Base-by-base conservation (phyloP, 2,329 filamentous ascomycete species). In the Dactylonectria estremocensis region DNA sequence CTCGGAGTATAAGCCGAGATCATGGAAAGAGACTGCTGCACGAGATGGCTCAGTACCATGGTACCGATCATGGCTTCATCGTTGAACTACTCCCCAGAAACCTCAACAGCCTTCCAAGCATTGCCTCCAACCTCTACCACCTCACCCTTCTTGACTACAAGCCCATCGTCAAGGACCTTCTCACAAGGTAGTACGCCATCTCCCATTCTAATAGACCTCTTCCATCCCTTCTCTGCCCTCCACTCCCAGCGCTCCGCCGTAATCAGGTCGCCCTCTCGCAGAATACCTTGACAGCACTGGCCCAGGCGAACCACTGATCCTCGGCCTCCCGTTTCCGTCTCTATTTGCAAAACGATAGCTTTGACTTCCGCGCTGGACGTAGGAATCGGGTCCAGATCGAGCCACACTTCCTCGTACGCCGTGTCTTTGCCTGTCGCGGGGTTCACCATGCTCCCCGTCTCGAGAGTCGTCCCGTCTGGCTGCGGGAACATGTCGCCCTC, bases 401-500 rank as follows among this genome's bases (percentile, higher is more conserved):
- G 77, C 91, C 91, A 93, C 2, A 92, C 76, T 78, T 94, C 92
- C 76, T 93, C 91, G 71, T 95, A 94, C 1, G 80, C 79, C 10
- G 84, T 85, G 45, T 84, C 77, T 1, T 74, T 48, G 0, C 87
- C 86, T 1, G 87, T 89, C 1, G 78, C 82, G 0, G 89, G 89
- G 70, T 92, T 90, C 11, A 85, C 79, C 87, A 91, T 92, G 13
- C 73, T 72, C 0, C 91, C 91, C 49, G 80, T 86, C 76, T 93
- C 91, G 5, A 91, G 78, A 8, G 84, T 81, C 14, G 74, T 76
- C 40, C 80, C 80, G 74, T 83, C 76, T 4, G 78, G 67, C 35
- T 82, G 81, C 0, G 82, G 79, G 48, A 84, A 84, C 82, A 90
- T 89, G 72, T 88, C 83, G 1, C 89, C 90, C 52, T 88, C 84